phyloP scores from a whole-genome alignment of 208 protist species.

The Leptomonas pyrrhocoris region DNA sequence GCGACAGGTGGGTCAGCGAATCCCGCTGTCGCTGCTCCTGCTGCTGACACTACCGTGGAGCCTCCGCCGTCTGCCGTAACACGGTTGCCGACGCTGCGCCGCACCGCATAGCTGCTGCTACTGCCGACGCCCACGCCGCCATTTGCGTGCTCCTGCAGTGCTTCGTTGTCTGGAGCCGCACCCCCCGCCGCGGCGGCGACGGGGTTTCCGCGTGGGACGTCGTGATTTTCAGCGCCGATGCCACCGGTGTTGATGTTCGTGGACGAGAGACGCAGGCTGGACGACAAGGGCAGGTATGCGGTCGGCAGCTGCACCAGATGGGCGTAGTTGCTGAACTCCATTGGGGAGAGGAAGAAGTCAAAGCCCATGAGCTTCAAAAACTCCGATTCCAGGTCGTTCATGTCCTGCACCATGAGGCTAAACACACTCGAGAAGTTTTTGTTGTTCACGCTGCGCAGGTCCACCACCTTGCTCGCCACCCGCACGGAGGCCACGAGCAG shows the following conservation, averaged over 20 bases:
- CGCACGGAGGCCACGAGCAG: constrained; percentile 80
- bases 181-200: background rate
- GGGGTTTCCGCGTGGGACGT: background rate
- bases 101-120: background rate
- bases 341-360: constrained; percentile 73
- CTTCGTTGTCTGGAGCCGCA: background rate
- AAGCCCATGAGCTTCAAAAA: constrained; percentile 78
- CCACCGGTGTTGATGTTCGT: constrained; percentile 12
- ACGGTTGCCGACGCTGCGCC: constrained; percentile 2
- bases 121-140: background rate
- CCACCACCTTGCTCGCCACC: constrained; percentile 83
- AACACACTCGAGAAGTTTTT: constrained; percentile 82
- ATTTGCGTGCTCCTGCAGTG: background rate
- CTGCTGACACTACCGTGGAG: background rate
- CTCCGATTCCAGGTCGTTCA: constrained; percentile 80
- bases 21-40: background rate
- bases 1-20: background rate
- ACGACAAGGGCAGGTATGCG: constrained; percentile 26
- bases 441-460: constrained; percentile 89
- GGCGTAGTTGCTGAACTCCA: constrained; percentile 78
- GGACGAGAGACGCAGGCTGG: constrained; percentile 26
- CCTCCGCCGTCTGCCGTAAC: background rate
- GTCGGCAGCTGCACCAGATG: constrained; percentile 42
- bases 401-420: constrained; percentile 54
- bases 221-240: background rate